Base-by-base conservation (phyloP, 371 early-diverging fungal genomes). In the Mucor saturninus region DNA sequence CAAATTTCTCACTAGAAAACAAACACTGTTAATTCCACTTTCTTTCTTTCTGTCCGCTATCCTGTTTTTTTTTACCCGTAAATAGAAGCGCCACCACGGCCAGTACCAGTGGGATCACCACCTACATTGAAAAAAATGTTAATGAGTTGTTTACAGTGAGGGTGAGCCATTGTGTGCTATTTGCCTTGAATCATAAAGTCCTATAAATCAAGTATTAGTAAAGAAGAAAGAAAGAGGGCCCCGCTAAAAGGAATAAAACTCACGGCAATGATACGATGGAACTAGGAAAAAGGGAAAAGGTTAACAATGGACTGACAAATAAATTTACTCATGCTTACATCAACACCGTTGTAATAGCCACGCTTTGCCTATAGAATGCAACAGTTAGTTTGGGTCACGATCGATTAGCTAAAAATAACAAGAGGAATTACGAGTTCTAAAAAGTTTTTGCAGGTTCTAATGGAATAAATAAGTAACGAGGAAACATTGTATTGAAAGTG, bases 171-270 rank as follows among this genome's bases (percentile, higher is more conserved):
- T 30, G 7, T 1, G 4, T 30, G 10, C 28, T 8, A 28, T 61
- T 63, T 70, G 49, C 93, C 93, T 83, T 95, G 95, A 48, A 93
- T 84, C 89, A 95, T 91, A 56, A 93, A 95, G 51, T 87, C 87
- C 79, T 85, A 67, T 14, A 37, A 40, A 39, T 21, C 11, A 10
- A 32, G 21, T 8, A 13, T 50, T 31, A 50, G 11, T 50, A 10
- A 50, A 50, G 21, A 21, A 21, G 21, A 21, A 21, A 21, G 21
- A 21, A 21, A 21, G 21, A 21, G 21, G 21, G 21, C 0, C 21
- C 21, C 21, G 21, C 21, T 21, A 1, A 21, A 21, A 21, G 21
- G 21, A 21, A 21, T 21, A 35, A 42, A 42, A 61, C 72, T 68
- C 80, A 83, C 86, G n/a, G 84, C 74, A 62, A 93, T 91, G 54